Evolutionary conservation across 306 rosid genomes (phyloP), one percentile per base, ranked within the genome.

Genomic region (Purshia tridentata): DNA sequence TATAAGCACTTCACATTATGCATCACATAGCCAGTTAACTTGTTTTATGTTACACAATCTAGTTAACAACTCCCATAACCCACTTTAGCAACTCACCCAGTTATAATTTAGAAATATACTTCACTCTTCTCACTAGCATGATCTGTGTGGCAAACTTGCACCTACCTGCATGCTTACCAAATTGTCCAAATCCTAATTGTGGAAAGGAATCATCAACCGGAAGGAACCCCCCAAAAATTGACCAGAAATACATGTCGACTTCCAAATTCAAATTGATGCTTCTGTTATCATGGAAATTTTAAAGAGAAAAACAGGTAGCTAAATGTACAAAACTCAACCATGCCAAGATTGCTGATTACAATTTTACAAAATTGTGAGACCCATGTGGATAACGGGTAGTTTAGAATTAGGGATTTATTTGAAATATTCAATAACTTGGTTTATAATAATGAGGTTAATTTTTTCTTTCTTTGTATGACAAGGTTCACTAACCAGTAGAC

Each of bases 301-400:
- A 47, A 3, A 3, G 11, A 23, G 35, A 6, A 29, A n/a, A 16
- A 72, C 2, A 11, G 15, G 18, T 29, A 0, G 40, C 37, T 44
- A 9, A 18, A 44, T 44, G 46, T 39, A 20, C 48, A 61, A n/a
- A 73, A 6, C 29, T 10, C 66, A 37, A 39, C 6, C 53, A 45
- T 1, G 19, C 16, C 11, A 68, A 46, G 48, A 15, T 10, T 65
- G 54, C 49, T 6, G 9, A 18, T 12, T n/a, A 46, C 23, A 14
- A 46, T 49, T 55, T 47, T 11, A 57, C 79, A 66, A 75, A 67
- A 75, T 14, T 23, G 58, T n/a, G 4, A 4, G 40, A 56, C 29
- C 29, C 29, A 23, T 23, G 29, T 23, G n/a, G n/a, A n/a, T n/a
- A n/a, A n/a, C n/a, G n/a, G n/a, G n/a, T n/a, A n/a, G n/a, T n/a